Evolutionary conservation across 1,284 basidiomycete genomes (phyloP).

Genomic region (Pterula multifida): DNA sequence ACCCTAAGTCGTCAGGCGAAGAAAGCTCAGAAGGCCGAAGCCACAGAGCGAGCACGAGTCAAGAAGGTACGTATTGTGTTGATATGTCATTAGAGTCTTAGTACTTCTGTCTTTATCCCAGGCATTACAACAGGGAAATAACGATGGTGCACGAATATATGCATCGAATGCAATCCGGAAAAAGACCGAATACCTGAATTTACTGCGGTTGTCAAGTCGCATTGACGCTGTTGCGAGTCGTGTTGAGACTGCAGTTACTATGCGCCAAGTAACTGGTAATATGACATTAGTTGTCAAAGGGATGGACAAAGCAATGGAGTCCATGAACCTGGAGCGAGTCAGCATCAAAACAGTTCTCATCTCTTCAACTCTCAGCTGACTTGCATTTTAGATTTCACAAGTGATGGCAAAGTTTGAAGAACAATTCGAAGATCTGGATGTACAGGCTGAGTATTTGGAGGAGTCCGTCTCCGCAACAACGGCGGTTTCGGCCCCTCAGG

Average conservation of each 20-base stretch:
- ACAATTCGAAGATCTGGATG: conserved; percentile 95
- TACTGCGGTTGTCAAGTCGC: conserved; percentile 77
- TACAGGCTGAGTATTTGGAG: conserved; percentile 98
- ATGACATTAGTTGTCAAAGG: conserved; percentile 96
- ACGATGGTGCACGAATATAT: conserved; percentile 96
- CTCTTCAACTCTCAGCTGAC: conserved; percentile 5
- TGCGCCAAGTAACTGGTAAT: conserved; percentile 88
- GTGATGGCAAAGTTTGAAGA: conserved; percentile 99
- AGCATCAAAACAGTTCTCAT: conserved; percentile 17
- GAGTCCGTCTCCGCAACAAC: conserved; percentile 92
- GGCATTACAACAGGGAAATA: conserved; percentile 96
- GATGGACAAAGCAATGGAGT: conserved; percentile 99
- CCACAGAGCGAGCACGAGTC: conserved; percentile 71
- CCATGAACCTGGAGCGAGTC: conserved; percentile 95
- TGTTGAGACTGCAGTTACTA: conserved; percentile 98
- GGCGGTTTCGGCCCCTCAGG: conserved; percentile 89
- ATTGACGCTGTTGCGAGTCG: conserved; percentile 95
- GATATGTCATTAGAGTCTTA: not conserved
- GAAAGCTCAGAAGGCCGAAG: conserved; percentile 93
- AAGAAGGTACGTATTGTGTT: conserved; percentile 87
- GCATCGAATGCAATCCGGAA: conserved; percentile 98
- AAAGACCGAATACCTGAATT: conserved; percentile 91
- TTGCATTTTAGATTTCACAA: conserved; percentile 68
- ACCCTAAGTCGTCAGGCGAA: conserved; percentile 84
- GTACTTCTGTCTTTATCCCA: conserved; percentile 20